Evolutionary conservation across 495 filamentous ascomycete genomes (phyloP), one percentile per base, ranked within the genome.

Genomic region (Recurvomyces mirabilis): DNA sequence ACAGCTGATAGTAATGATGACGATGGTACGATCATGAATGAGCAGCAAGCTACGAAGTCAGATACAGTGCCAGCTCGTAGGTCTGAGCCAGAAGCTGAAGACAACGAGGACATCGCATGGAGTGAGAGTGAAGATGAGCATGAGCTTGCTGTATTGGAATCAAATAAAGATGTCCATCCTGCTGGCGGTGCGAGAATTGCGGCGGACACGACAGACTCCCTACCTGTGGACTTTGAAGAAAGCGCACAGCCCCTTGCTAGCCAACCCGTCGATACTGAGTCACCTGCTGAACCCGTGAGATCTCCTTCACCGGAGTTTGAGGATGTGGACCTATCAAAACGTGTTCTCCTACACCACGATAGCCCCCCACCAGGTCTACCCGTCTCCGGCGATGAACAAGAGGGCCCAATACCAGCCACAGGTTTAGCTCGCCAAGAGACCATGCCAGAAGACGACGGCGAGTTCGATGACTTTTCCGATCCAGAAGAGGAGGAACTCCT

Each of bases 401-500:
- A 36, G 0, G n/a, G 38, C 4, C 28, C 42, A 14, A 41, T 52
- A 10, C 61, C 60, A 17, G 36, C 43, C 6, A 47, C 53, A 1
- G 61, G 57, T n/a, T 32, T 47, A 12, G 56, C 51, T 24, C 41
- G 57, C 30, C 51, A 63, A 33, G 38, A 53, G 26, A 33, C 20
- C 22, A 47, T 57, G 0, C 51, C 56, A 10, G 60, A 66, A 20
- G 55, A 63, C 23, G 62, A 65, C 33, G 60, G 51, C 63, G 70
- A 79, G 5, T 48, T 59, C 21, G 49, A 52, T 25, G 51, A 49
- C 37, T 84, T 82, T 53, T 85, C 79, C 21, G 89, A 96, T 51
- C 81, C 87, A 0, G 89, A 94, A 64, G 89, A 96, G 47, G 86
- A 87, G 60, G 87, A 91, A 38, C 69, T 96, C 4, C 67, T 96